These are phyloP conservation scores for Penicillium psychrosexuale DNA, from an alignment of 2,329 filamentous ascomycete species.

Conservation along the genomic window DNA sequence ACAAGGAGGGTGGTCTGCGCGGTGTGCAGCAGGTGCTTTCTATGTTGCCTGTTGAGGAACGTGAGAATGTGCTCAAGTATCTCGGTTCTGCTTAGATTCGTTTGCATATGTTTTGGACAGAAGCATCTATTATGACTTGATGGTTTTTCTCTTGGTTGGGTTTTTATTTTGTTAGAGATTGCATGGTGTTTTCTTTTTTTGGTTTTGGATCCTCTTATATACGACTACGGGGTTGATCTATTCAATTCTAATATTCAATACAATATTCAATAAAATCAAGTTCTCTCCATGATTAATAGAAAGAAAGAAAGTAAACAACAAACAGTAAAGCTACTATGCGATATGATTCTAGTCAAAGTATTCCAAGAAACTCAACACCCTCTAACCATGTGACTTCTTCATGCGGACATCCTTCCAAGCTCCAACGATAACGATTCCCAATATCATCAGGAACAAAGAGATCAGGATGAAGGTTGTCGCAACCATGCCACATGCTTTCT, in stretches of 20 bases:
- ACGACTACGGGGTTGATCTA: not conserved
- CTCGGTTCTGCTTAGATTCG: conserved; percentile 31
- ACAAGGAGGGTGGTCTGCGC: conserved; percentile 70
- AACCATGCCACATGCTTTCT: conserved; percentile 9
- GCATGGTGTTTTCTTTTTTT: conserved; percentile 17
- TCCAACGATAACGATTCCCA: conserved; percentile 10
- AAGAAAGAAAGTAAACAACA: not conserved
- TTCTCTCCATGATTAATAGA: not conserved
- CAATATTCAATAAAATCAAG: not conserved
- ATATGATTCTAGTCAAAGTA: not conserved
- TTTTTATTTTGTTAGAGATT: conserved; percentile 7
- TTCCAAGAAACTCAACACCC: not conserved
- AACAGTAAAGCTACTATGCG: not conserved
- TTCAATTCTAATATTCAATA: not conserved
- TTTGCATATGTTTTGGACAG: not conserved
- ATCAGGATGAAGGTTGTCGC: conserved; percentile 14
- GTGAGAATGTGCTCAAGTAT: conserved; percentile 72
- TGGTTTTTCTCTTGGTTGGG: conserved; percentile 9
- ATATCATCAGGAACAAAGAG: conserved; percentile 10
- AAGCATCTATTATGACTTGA: conserved; percentile 17
- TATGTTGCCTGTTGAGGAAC: conserved; percentile 83
- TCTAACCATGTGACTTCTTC: conserved; percentile 1
- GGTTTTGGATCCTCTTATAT: not conserved
- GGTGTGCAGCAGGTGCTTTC: conserved; percentile 82
- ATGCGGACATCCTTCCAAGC: conserved; percentile 1